phyloP scores from a whole-genome alignment of 179 eudicot genomes.

The Beta lomatogona region DNA sequence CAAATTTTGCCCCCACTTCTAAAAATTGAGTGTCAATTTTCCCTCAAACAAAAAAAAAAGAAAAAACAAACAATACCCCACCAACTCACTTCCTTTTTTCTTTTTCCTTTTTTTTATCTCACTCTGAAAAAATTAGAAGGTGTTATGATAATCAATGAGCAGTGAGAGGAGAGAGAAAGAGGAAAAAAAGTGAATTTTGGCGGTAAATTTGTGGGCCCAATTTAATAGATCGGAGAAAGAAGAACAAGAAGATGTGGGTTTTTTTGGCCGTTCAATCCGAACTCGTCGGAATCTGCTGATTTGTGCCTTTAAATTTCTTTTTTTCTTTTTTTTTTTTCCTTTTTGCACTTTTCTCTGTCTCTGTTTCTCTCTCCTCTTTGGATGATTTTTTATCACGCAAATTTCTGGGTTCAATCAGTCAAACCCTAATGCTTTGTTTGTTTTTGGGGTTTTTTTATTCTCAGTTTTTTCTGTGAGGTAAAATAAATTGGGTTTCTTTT shows the following conservation, averaged over 20 bases:
- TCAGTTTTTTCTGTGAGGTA: not conserved
- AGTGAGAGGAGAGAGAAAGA: not conserved
- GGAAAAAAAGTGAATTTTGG: conserved; percentile 22
- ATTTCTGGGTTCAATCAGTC: conserved; percentile 27
- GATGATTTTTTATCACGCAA: not conserved
- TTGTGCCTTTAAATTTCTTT: conserved; percentile 17
- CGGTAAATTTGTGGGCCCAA: conserved; percentile 41
- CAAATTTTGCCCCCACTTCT: conserved; percentile 3
- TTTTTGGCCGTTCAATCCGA: conserved; percentile 42
- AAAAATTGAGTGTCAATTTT: not conserved
- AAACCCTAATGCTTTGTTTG: conserved; percentile 42
- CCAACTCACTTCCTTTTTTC: conserved; percentile 21
- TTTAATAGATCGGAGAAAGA: conserved; percentile 45
- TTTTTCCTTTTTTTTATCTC: conserved; percentile 13
- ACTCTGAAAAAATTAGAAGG: not conserved
- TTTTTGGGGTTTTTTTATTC: conserved; percentile 7
- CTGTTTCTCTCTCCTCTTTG: conserved; percentile 29
- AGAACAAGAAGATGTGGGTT: conserved; percentile 29
- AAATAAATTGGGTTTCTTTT: too few species aligned
- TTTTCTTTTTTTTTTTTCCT: conserved; percentile 1
- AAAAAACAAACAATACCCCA: not conserved
- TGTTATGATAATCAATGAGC: conserved; percentile 6
- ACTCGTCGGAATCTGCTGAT: conserved; percentile 57
- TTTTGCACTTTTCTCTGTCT: conserved; percentile 9
- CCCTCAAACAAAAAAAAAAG: too few species aligned